These are phyloP conservation scores for Cystofilobasidium ferigula DNA, from an alignment of 768 basidiomycete species.

Conservation along the genomic window DNA sequence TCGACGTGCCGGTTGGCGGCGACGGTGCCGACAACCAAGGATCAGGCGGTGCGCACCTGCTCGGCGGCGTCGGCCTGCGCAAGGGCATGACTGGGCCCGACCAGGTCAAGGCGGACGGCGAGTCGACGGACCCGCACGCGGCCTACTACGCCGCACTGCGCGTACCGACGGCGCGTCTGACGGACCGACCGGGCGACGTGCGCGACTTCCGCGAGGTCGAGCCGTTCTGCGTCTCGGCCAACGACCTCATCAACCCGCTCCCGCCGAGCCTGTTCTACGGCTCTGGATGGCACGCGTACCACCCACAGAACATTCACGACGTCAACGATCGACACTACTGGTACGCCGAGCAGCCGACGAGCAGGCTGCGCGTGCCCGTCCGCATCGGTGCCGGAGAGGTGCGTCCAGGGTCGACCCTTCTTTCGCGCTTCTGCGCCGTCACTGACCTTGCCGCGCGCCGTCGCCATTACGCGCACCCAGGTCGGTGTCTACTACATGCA, in stretches of 20 bases:
- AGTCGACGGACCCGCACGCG: slow-evolving; percentile 31
- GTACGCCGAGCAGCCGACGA: slow-evolving; percentile 76
- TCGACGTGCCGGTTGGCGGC: slow-evolving; percentile 47
- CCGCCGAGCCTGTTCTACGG: slow-evolving; percentile 90
- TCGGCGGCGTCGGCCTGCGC: slow-evolving; percentile 73
- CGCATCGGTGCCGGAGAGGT: slow-evolving; percentile 80
- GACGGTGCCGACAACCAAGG: slow-evolving; percentile 38
- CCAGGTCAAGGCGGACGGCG: slow-evolving; percentile 26
- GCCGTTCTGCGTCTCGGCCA: slow-evolving; percentile 90
- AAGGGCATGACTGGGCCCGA: slow-evolving; percentile 49
- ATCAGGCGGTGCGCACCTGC: slow-evolving; percentile 49
- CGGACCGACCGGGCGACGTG: slow-evolving; percentile 43
- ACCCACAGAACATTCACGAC: slow-evolving; percentile 48
- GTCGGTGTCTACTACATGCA: slow-evolving; percentile 71
- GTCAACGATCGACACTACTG: slow-evolving; percentile 69
- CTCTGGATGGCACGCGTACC: slow-evolving; percentile 74
- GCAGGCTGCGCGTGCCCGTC: slow-evolving; percentile 69
- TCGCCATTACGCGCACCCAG: too few species aligned
- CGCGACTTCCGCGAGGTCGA: slow-evolving; percentile 65
- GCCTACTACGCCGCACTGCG: slow-evolving; percentile 40
- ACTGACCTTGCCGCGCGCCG: too few species aligned
- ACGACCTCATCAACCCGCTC: slow-evolving; percentile 92
- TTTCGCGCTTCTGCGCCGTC: background rate
- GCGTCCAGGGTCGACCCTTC: background rate
- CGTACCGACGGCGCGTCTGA: slow-evolving; percentile 65